phyloP scores from a whole-genome alignment of 176 grass and related monocot species.

The Rhynchospora tenuis region DNA sequence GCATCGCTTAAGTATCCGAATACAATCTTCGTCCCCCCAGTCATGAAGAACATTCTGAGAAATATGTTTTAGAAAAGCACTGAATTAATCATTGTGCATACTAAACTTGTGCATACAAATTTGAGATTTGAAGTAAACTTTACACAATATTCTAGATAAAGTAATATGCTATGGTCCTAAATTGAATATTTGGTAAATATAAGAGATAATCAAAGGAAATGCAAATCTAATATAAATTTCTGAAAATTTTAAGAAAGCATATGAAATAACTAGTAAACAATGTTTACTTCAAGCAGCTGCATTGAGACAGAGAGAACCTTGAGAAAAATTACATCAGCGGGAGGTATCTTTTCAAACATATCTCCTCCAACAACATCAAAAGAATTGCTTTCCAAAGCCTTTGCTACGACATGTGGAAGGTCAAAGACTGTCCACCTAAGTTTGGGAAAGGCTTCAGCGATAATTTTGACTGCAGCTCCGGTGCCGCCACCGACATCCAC shows the following conservation, averaged over 20 bases:
- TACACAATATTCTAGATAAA: too few species aligned
- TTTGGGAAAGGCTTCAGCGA: conserved; percentile 27
- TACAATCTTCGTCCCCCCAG: conserved; percentile 42
- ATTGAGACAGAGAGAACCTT: conserved; percentile 18
- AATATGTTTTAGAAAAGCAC: background rate
- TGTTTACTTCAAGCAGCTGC: too few species aligned
- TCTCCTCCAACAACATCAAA: conserved; percentile 34
- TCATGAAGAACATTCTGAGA: conserved; percentile 47
- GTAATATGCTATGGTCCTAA: too few species aligned
- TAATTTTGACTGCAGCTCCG: conserved; percentile 21
- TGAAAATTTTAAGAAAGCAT: too few species aligned
- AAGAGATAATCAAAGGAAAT: too few species aligned
- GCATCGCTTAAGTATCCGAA: conserved; percentile 46
- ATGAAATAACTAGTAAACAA: too few species aligned
- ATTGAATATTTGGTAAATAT: too few species aligned
- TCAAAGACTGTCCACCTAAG: conserved; percentile 44
- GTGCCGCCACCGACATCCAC: conserved; percentile 45
- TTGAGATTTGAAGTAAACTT: too few species aligned
- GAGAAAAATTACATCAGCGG: conserved; percentile 22
- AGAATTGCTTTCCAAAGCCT: background rate
- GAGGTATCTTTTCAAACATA: conserved; percentile 36
- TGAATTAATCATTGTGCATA: background rate
- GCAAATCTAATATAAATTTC: too few species aligned
- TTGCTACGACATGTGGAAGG: conserved; percentile 27
- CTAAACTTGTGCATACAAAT: background rate